Evolutionary conservation across 169 alveolate genomes (phyloP).

Genomic region (Plasmodium vivax): DNA sequence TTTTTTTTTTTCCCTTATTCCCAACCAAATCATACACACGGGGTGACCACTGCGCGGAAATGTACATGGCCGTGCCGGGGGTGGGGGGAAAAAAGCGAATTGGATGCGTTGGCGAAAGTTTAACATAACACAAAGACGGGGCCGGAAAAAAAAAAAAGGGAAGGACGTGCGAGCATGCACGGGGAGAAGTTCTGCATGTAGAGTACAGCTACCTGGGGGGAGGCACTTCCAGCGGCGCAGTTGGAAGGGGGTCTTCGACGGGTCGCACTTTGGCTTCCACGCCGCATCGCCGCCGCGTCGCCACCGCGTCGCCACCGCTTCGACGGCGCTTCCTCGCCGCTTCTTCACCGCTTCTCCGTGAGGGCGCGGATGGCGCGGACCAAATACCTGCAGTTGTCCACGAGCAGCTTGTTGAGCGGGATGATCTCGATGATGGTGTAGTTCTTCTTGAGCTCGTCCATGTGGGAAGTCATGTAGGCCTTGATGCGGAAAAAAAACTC

Average conservation of each 20-base stretch:
- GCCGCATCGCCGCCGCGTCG: too few relatives aligned
- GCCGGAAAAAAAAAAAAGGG: neutral
- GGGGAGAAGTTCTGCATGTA: neutral
- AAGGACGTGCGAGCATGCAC: neutral
- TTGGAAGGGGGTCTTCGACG: neutral
- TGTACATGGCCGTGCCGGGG: neutral
- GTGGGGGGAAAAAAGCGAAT: neutral
- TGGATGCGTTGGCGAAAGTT: neutral
- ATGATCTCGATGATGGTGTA: conserved; percentile 41
- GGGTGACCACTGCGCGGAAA: neutral
- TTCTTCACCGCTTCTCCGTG: neutral
- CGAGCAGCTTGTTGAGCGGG: conserved; percentile 25
- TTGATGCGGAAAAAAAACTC: conserved; percentile 63
- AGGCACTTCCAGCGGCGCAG: too few relatives aligned
- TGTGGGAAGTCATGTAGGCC: conserved; percentile 67
- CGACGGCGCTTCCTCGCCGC: neutral
- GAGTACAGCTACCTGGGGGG: neutral
- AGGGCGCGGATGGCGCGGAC: conserved; percentile 14
- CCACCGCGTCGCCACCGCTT: too few relatives aligned
- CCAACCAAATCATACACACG: neutral
- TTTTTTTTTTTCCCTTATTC: neutral
- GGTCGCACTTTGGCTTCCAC: neutral
- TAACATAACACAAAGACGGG: neutral
- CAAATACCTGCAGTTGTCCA: conserved; percentile 42
- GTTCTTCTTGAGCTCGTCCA: conserved; percentile 60